These are phyloP conservation scores for Sporothrix luriei DNA, from an alignment of 2,329 filamentous ascomycete genomes.

Conservation along the genomic window DNA sequence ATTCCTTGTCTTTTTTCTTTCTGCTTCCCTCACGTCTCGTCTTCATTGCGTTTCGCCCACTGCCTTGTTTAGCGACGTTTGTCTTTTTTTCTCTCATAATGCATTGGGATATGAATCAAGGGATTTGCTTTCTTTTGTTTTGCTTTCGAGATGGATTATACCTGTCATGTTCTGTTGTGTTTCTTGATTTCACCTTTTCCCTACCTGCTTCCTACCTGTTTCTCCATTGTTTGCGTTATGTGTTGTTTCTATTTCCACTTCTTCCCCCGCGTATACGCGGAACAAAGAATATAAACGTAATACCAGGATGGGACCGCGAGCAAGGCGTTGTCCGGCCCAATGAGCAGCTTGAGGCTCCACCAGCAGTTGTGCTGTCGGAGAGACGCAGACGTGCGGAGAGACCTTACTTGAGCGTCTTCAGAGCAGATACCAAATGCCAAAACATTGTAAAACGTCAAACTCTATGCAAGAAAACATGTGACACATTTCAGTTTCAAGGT, in stretches of 20 bases:
- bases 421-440: no score
- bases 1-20: conserved; percentile 4
- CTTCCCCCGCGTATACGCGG: background rate
- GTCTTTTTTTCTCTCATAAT: conserved; percentile 5
- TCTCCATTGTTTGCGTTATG: conserved; percentile 10
- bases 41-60: background rate
- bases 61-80: background rate
- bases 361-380: background rate
- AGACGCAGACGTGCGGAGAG: background rate
- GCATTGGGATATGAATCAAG: conserved; percentile 15
- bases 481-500: no score
- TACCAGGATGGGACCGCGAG: conserved; percentile 23
- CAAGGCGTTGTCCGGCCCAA: conserved; percentile 25
- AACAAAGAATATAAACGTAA: conserved; percentile 17
- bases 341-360: background rate
- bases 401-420: no score
- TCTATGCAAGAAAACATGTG: no score
- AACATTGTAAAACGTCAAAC: background rate
- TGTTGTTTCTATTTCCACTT: background rate
- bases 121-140: conserved; percentile 6
- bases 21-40: background rate
- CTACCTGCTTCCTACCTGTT: no score
- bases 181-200: background rate
- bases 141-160: background rate
- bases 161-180: background rate